Percentiles rank a stretch among this genome's conserved stretches.
phyloP scores from a whole-genome alignment of 2,329 filamentous ascomycete genomes.

The Setomelanomma holmii region DNA sequence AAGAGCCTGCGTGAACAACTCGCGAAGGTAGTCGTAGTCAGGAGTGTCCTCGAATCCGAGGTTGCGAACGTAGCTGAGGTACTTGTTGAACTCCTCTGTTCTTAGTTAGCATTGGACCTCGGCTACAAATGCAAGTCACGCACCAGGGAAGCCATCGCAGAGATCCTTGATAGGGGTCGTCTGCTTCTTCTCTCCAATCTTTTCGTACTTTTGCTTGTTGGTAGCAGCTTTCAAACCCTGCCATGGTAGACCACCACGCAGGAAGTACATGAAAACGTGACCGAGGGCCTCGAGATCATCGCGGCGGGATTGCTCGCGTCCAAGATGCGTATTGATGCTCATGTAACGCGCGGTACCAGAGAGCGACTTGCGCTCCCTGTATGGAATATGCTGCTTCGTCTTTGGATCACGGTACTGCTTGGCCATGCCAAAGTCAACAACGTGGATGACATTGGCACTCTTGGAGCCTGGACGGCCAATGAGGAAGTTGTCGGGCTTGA shows the following conservation, averaged over 20 bases:
- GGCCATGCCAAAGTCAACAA: slow-evolving; percentile 99
- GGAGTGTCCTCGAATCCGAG: slow-evolving; percentile 98
- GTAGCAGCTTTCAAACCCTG: slow-evolving; percentile 73
- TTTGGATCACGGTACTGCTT: slow-evolving; percentile 99
- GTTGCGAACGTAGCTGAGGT: slow-evolving; percentile 95
- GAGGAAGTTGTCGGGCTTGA: slow-evolving; percentile 99
- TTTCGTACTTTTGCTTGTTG: slow-evolving; percentile 98
- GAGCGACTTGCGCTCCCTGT: slow-evolving; percentile 93
- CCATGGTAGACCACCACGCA: slow-evolving; percentile 71
- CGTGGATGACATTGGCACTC: slow-evolving; percentile 96
- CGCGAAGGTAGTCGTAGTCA: slow-evolving; percentile 96
- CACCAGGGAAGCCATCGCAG: slow-evolving; percentile 89
- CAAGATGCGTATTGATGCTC: slow-evolving; percentile 99
- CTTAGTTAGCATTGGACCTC: slow-evolving; percentile 35
- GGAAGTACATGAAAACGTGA: slow-evolving; percentile 75
- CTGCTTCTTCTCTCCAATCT: slow-evolving; percentile 99
- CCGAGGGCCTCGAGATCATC: slow-evolving; percentile 90
- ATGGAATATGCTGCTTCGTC: slow-evolving; percentile 98
- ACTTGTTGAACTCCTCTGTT: slow-evolving; percentile 93
- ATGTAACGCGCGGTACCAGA: slow-evolving; percentile 98
- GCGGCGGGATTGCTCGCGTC: slow-evolving; percentile 91
- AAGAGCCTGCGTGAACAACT: slow-evolving; percentile 93
- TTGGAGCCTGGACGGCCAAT: slow-evolving; percentile 93
- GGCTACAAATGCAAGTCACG: slow-evolving; percentile 18
- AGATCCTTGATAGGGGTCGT: slow-evolving; percentile 96